Evolutionary conservation across 2,329 filamentous ascomycete genomes (phyloP), one percentile per base, ranked within the genome.

Genomic region (Emmonsiellopsis sp.): DNA sequence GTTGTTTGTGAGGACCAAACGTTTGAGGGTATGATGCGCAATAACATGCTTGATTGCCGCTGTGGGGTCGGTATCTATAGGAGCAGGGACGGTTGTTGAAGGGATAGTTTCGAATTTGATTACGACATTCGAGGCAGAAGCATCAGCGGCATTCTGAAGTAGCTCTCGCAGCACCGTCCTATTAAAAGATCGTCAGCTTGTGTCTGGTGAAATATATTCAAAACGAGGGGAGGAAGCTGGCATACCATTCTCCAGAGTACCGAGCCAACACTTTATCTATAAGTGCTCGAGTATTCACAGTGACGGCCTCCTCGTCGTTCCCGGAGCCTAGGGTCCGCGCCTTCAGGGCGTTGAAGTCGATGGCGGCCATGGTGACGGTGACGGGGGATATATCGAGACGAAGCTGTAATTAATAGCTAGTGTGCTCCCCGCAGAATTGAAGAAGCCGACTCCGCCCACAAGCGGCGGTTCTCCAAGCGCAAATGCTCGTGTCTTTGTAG

Each of bases 101-200:
- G 92, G 91, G 13, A 88, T 71, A 1, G 92, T 95, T 69, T 98
- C 92, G 76, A 93, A 95, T 63, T 87, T 91, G 66, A 98, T 89
- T 45, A 83, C 87, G 61, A 97, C 92, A 53, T 84, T 91, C 13
- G 85, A 87, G 47, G 93, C 93, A 65, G 91, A 88, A 20, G 93
- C 93, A 74, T 98, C 93, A 58, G 93, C 92, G n/a, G 93, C 93
- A 68, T 98, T 98, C 67, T 98, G 93, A 44, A 98, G 90, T 57
- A 98, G 83, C 69, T 98, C 93, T 76, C 93, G 83, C 15, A 98
- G 74, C 10, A 82, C 83, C 10, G 81, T 84, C 69, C 70, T 72
- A 40, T 57, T 31, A 13, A 40, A 41, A 7, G 5, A 16, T n/a
- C 5, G n/a, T 32, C 42, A 1, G 13, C 31, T 16, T 35, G 41